Evolutionary conservation across 495 filamentous ascomycete species (phyloP), one percentile per base, ranked within the genome.

Genomic region (Melanomma pulvis-pyrius): DNA sequence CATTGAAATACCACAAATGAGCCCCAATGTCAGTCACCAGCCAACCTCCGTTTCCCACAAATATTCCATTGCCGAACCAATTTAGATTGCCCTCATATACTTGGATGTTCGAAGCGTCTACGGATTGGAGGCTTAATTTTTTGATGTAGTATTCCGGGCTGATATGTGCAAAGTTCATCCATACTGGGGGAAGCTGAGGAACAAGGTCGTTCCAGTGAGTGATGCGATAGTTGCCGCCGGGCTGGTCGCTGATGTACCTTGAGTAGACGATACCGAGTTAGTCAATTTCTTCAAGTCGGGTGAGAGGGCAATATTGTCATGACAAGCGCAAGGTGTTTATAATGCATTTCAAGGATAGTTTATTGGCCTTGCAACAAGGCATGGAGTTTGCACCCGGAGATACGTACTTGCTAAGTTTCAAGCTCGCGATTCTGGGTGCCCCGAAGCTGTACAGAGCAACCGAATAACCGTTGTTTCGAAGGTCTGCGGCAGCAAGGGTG

Each of bases 141-240:
- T 74, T 76, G 54, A 87, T 84, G 75, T 82, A 92, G 75, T 86
- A 91, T 77, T 92, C 90, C 0, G 89, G 88, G 50, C 81, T 86
- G 13, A 84, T 79, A 68, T 93, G 90, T 39, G 77, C 77, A 74
- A 80, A 92, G 28, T 83, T 84, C 26, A 83, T 61, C 12, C 74
- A 3, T 30, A 80, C 68, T 2, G 86, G 86, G 1, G 90, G 89
- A 24, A 90, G 71, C 1, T 83, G 79, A 0, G 90, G 87, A 0
- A 92, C 84, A 2, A 85, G 82, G 74, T 93, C 90, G 71, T 87
- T 79, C 21, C 74, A 74, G 70, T 92, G 88, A 1, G 90, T 93
- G 41, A 89, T 77, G 61, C 90, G 85, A 77, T 80, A 90, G 69
- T 88, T 86, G 29, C 76, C 78, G 0, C 79, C 80, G 19, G 70